Evolutionary conservation across 2,329 filamentous ascomycete genomes (phyloP), one percentile per base, ranked within the genome.

Genomic region (Cryphonectria parasitica): DNA sequence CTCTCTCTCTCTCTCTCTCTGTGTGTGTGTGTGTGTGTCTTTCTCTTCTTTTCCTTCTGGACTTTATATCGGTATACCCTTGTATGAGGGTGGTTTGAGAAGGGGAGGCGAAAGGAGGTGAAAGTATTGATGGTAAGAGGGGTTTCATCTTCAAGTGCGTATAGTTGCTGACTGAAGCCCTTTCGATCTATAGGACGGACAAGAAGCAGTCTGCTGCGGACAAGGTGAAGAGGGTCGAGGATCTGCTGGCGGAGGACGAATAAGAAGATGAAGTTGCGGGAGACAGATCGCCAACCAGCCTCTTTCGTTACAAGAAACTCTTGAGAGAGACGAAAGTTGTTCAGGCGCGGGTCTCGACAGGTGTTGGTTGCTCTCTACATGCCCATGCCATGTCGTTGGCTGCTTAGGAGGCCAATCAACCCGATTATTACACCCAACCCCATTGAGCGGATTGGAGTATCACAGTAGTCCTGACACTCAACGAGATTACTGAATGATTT

Each of bases 151-250:
- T 56, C 52, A 56, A 28, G 3, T 7, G 25, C 28, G 25, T 60
- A 31, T 34, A 6, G 11, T 2, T 45, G 25, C 61, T 64, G 17
- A 64, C 61, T 2, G 10, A 22, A 15, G 15, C 19, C 5, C 5
- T 49, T 39, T 39, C 54, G 58, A 8, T 19, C 28, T 49, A 8
- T 13, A 91, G 94, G 77, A 97, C 91, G 76, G 94, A 97, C 79
- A 97, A 97, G 87, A 88, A 86, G 79, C 94, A 97, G 82, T 89
- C 89, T 2, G 91, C 92, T 49, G 87, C 90, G 77, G 92, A 97
- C 74, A 97, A 97, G 83, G 92, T 97, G 25, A 85, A 85, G 80
- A 81, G 86, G 65, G 85, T 89, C 5, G 79, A 88, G 77, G 83
- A 84, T 17, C 76, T 89, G n/a, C 76, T 89, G 72, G 81, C 80